Conservation (phyloP, 2,329 filamentous ascomycete species). For the Fusarium paranaense region DNA sequence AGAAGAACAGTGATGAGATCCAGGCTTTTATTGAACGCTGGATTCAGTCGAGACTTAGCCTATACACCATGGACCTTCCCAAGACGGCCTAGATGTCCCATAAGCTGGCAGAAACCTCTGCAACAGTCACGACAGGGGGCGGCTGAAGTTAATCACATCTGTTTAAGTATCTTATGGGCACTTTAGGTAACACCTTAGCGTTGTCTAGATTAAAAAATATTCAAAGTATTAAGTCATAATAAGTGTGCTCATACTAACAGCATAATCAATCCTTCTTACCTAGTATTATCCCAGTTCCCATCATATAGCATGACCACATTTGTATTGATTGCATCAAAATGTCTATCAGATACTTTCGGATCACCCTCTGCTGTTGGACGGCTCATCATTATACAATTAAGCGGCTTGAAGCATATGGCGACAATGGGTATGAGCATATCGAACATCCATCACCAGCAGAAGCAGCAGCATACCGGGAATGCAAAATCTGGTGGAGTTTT, state of each 20-base stretch:
- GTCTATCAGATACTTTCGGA: too few species aligned
- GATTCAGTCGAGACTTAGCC: slow-evolving; percentile 5
- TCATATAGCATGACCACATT: too few species aligned
- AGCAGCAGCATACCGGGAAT: too few species aligned
- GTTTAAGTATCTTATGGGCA: neutral
- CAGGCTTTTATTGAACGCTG: slow-evolving; percentile 25
- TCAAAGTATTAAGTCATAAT: neutral
- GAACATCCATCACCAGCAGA: too few species aligned
- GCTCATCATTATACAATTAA: too few species aligned
- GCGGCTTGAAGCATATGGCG: too few species aligned
- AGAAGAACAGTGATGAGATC: slow-evolving; percentile 39
- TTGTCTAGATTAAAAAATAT: neutral
- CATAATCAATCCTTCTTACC: neutral
- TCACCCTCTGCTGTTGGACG: too few species aligned
- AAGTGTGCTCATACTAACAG: neutral
- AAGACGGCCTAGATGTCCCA: neutral
- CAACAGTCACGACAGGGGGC: too few species aligned
- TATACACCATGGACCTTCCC: neutral
- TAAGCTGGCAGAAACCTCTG: neutral
- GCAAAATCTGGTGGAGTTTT: too few species aligned
- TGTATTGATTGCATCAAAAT: too few species aligned
- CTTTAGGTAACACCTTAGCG: neutral
- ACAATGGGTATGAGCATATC: too few species aligned
- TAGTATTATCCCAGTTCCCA: too few species aligned
- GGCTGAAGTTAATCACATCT: neutral